These are phyloP conservation scores for Prunus yedoensis DNA, from an alignment of 331 rosid species.

Conservation along the genomic window DNA sequence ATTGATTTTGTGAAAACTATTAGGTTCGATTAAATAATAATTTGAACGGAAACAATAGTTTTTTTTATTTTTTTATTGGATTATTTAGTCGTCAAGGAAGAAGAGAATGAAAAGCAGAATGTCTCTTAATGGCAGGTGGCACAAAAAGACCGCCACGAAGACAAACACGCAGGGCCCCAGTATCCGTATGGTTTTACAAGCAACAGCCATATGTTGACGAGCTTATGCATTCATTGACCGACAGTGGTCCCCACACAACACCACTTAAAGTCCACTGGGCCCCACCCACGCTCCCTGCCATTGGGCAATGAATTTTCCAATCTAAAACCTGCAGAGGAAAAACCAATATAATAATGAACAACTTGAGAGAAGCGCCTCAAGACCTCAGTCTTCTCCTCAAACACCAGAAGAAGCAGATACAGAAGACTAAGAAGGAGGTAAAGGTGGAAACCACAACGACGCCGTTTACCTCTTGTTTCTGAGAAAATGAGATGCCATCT, in stretches of 20 bases:
- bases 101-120: neutral
- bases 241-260: neutral
- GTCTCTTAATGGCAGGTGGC: neutral
- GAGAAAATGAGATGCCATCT: conserved; percentile 32
- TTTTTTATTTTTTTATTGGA: no score
- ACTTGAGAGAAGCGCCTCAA: neutral
- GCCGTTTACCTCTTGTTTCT: neutral
- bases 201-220: neutral
- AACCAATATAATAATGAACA: neutral
- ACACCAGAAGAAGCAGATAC: neutral
- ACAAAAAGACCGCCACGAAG: neutral
- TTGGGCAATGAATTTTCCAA: neutral
- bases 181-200: conserved; percentile 2
- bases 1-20: no score
- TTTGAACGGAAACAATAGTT: no score
- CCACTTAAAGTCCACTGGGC: neutral
- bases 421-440: neutral
- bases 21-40: no score
- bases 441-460: neutral
- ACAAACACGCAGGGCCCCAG: neutral
- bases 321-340: neutral
- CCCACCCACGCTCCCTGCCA: neutral
- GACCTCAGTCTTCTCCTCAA: neutral
- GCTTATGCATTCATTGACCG: neutral
- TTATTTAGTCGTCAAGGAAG: no score